Evolutionary conservation across 2,329 filamentous ascomycete species (phyloP).

Genomic region (Colletotrichum truncatum): DNA sequence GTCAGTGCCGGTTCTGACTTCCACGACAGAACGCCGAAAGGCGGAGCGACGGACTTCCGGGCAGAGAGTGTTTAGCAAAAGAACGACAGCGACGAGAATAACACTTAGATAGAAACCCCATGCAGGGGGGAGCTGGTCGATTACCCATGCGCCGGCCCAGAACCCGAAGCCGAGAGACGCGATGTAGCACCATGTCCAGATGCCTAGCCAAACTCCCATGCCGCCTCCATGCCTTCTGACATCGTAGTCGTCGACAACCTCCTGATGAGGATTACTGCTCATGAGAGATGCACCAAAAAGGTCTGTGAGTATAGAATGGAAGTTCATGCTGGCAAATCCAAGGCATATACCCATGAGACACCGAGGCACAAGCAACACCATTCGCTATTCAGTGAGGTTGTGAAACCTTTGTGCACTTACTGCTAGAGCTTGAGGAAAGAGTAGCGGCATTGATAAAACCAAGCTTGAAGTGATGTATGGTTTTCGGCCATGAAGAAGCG

Average conservation of each 20-base stretch:
- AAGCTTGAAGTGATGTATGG: slow-evolving; percentile 78
- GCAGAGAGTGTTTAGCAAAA: slow-evolving; percentile 75
- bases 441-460: slow-evolving; percentile 74
- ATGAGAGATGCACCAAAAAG: slow-evolving; percentile 81
- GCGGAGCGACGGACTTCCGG: slow-evolving; percentile 78
- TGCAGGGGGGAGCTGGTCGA: slow-evolving; percentile 69
- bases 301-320: slow-evolving; percentile 75
- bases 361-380: slow-evolving; percentile 70
- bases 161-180: slow-evolving; percentile 78
- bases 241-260: slow-evolving; percentile 73
- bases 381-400: slow-evolving; percentile 63
- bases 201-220: slow-evolving; percentile 81
- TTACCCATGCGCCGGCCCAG: slow-evolving; percentile 74
- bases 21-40: slow-evolving; percentile 73
- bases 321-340: slow-evolving; percentile 82
- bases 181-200: slow-evolving; percentile 82
- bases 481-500: slow-evolving; percentile 79
- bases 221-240: slow-evolving; percentile 79
- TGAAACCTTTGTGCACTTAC: slow-evolving; percentile 67
- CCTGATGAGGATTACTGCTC: slow-evolving; percentile 77
- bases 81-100: slow-evolving; percentile 69
- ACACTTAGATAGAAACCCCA: slow-evolving; percentile 83
- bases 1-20: slow-evolving; percentile 64
- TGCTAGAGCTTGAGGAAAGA: slow-evolving; percentile 79
- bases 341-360: slow-evolving; percentile 74